Evolutionary conservation across 495 filamentous ascomycete species (phyloP).

Genomic region (Parathielavia appendiculata): DNA sequence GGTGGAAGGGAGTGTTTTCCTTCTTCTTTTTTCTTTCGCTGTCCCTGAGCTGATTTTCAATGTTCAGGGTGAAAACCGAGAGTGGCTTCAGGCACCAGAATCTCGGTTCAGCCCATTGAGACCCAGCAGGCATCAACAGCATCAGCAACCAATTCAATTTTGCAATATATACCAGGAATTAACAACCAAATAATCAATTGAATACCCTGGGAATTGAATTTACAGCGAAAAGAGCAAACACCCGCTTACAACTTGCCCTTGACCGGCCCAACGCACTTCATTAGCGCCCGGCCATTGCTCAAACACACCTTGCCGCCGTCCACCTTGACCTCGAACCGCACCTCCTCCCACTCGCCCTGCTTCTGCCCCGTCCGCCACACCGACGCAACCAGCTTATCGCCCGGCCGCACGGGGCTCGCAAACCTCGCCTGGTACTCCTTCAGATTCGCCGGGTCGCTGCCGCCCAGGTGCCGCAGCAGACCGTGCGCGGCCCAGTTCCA

Average conservation of each 20-base stretch:
- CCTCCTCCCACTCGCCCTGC: conserved; percentile 71
- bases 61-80: neutral
- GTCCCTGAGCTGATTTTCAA: neutral
- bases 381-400: conserved; percentile 61
- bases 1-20: neutral
- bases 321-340: conserved; percentile 68
- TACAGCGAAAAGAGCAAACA: neutral
- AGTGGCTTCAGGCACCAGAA: conserved; percentile 19
- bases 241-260: conserved; percentile 59
- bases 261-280: conserved; percentile 54
- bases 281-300: conserved; percentile 75
- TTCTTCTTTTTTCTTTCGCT: neutral
- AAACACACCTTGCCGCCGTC: conserved; percentile 71
- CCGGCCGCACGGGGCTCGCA: conserved; percentile 74
- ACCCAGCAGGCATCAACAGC: neutral
- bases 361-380: conserved; percentile 61
- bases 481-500: conserved; percentile 78
- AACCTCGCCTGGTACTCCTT: conserved; percentile 85
- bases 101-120: neutral
- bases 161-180: neutral
- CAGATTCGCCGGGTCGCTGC: conserved; percentile 70
- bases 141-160: neutral
- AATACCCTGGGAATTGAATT: neutral
- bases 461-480: conserved; percentile 66
- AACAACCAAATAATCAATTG: neutral